Conservation (phyloP, 768 basidiomycete species). For the Termitomyces eurrhizus region DNA sequence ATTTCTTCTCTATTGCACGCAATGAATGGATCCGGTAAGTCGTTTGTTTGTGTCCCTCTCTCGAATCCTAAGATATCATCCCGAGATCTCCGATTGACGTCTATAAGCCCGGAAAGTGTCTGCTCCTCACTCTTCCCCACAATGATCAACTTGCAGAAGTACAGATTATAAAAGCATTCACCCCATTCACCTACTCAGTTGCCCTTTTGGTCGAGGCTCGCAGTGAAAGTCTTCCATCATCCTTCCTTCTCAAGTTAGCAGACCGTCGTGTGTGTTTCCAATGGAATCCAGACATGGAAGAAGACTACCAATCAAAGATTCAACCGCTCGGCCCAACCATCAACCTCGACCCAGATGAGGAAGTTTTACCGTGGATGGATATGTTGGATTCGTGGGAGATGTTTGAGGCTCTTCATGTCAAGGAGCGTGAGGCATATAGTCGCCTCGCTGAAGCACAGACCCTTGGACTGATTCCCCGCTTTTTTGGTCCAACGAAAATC, state of each 20-base stretch:
- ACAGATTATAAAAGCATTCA: background rate
- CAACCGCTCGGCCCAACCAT: background rate
- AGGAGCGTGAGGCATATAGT: background rate
- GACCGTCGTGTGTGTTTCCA: background rate
- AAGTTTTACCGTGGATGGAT: background rate
- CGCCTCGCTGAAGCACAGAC: background rate
- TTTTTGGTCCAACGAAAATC: background rate
- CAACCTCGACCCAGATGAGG: background rate
- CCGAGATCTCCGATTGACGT: background rate
- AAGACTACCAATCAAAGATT: background rate
- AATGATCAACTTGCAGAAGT: background rate
- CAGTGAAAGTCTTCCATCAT: background rate
- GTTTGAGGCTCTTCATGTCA: background rate
- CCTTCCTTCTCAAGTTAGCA: background rate
- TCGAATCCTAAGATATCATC: background rate
- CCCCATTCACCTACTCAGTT: background rate
- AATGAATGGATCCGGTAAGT: background rate
- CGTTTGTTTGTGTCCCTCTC: background rate
- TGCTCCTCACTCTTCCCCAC: background rate
- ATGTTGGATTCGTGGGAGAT: background rate
- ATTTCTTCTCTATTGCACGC: background rate
- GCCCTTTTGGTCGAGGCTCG: background rate
- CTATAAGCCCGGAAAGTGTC: background rate
- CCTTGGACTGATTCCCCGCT: background rate
- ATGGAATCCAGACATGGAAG: background rate